These are phyloP conservation scores for Penicillium egyptiacum DNA, from an alignment of 495 filamentous ascomycete species.

Conservation along the genomic window DNA sequence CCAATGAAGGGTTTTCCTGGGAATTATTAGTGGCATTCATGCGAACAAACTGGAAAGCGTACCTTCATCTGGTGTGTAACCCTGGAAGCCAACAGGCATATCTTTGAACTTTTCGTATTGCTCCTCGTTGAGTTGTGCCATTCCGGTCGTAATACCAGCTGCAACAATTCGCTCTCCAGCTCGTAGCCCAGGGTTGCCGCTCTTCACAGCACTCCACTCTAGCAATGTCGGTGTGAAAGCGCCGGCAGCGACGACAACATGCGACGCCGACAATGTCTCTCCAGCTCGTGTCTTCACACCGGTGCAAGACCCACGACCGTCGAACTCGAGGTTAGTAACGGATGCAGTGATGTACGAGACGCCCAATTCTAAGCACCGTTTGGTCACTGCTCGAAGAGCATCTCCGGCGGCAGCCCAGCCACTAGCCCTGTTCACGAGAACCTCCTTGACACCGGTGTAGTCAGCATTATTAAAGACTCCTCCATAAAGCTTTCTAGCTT, in stretches of 20 bases:
- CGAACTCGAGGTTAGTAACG: slow-evolving; percentile 45
- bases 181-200: slow-evolving; percentile 43
- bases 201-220: slow-evolving; percentile 50
- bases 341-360: slow-evolving; percentile 53
- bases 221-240: slow-evolving; percentile 60
- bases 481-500: slow-evolving; percentile 45
- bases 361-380: slow-evolving; percentile 48
- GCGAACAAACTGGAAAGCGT: slow-evolving; percentile 6
- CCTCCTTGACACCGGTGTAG: slow-evolving; percentile 51
- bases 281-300: slow-evolving; percentile 50
- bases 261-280: slow-evolving; percentile 39
- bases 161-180: slow-evolving; percentile 54
- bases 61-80: slow-evolving; percentile 36
- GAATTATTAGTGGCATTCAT: slow-evolving; percentile 12
- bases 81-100: slow-evolving; percentile 42
- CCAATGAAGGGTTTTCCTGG: slow-evolving; percentile 37
- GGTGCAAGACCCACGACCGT: slow-evolving; percentile 39
- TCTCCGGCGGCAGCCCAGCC: slow-evolving; percentile 64
- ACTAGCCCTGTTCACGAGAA: slow-evolving; percentile 52
- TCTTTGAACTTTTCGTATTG: slow-evolving; percentile 33
- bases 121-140: slow-evolving; percentile 35
- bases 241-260: slow-evolving; percentile 56
- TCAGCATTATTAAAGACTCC: slow-evolving; percentile 56
- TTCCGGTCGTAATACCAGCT: slow-evolving; percentile 54
- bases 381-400: slow-evolving; percentile 46